A percentile compares a stretch with the other conserved stretches of the same genome.
Conservation (phyloP, 2,329 filamentous ascomycete species). For the Aureobasidium pullulans region DNA sequence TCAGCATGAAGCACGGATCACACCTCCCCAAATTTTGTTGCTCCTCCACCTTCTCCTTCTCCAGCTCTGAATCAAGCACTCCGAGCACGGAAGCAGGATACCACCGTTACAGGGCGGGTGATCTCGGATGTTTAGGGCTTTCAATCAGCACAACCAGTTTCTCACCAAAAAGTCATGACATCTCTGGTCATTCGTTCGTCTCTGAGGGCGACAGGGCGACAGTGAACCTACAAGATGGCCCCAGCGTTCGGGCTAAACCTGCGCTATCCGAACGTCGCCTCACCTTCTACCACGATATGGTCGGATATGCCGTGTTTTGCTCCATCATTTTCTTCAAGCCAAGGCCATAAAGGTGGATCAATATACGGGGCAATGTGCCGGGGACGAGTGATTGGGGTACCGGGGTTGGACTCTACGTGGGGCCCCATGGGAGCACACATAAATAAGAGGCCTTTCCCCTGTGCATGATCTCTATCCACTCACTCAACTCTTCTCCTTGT, state of each 20-base stretch:
- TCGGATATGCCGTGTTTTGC: constrained; percentile 1
- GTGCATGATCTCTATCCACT: neutral
- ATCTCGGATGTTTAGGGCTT: neutral
- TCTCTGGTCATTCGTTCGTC: neutral
- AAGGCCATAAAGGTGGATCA: neutral
- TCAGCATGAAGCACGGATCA: neutral
- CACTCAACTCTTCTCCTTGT: neutral
- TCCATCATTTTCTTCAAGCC: constrained; percentile 7
- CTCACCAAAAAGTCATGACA: neutral
- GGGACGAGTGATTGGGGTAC: neutral
- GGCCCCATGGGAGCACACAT: constrained; percentile 3
- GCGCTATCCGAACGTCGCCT: constrained; percentile 3
- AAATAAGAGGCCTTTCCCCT: constrained; percentile 2
- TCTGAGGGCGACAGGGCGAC: neutral
- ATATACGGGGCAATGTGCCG: constrained; percentile 5
- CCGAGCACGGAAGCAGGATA: neutral
- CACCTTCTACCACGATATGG: neutral
- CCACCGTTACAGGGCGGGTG: neutral
- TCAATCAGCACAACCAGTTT: neutral
- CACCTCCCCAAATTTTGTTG: neutral
- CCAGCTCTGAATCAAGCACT: neutral
- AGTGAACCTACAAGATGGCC: neutral
- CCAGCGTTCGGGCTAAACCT: neutral
- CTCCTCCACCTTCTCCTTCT: neutral
- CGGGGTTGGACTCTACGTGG: neutral